Base-by-base conservation (phyloP, 352 stramenopile species). In the Synura sp. region DNA sequence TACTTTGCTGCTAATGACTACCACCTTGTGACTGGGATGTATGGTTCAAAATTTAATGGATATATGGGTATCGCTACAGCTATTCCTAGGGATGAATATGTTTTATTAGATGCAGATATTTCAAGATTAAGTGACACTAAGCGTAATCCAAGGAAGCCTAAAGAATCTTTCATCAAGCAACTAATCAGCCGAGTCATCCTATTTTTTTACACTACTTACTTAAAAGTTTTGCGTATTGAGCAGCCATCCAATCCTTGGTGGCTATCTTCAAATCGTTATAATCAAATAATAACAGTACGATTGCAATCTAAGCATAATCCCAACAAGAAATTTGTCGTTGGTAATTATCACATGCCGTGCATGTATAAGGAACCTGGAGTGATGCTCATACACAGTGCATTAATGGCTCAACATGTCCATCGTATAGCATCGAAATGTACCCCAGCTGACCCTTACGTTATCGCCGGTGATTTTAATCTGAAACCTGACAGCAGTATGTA, bases 301-400 rank as follows among this genome's bases (percentile, higher is more conserved):
- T 81, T 94, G 14, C 60, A 80, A 49, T 36, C 34, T 19, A 80
- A 74, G 70, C 34, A 15, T 22, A 12, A 15, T 19, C 19, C n/a
- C 34, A 55, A 38, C 0, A 36, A 55, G 38, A 17, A 76, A 0
- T 91, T 94, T 81, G 88, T 79, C 19, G 82, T 95, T 53, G 84
- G 81, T 0, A 93, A 84, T 31, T 95, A 95, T 81, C 90, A 95
- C 82, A 95, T 95, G 90, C 90, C 90, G 22, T 95, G 90, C 83
- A 81, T 87, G 0, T 95, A 90, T 81, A 86, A 85, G 57, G 1
- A 33, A 29, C 38, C 73, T 35, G 3, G n/a, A 44, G 86, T 92
- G 0, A 94, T 94, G 87, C 88, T 85, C 9, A 87, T 91, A 44
- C 89, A 94, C 81, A 74, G 83, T 9, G 84, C 88, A 29, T 80